phyloP scores from a whole-genome alignment of 2,329 filamentous ascomycete genomes.

The Zymoseptoria crescenta region DNA sequence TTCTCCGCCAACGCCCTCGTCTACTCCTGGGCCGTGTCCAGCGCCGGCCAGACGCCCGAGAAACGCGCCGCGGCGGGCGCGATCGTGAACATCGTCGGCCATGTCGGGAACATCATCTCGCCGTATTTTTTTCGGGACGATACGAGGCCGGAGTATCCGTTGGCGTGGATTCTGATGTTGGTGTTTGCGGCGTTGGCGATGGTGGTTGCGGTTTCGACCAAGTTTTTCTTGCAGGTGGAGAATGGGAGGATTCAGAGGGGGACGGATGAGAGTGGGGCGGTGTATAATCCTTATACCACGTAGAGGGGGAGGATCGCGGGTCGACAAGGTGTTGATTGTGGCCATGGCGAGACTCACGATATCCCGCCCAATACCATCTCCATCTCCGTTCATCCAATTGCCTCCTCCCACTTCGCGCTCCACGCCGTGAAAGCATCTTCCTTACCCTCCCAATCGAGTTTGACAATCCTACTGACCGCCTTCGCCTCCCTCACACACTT shows the following conservation, averaged over 20 bases:
- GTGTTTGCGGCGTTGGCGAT: slow-evolving; percentile 5
- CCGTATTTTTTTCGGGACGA: slow-evolving; percentile 33
- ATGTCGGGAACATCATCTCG: slow-evolving; percentile 35
- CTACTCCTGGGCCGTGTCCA: slow-evolving; percentile 31
- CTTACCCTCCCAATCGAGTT: slow-evolving; percentile 53
- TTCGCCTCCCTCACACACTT: slow-evolving; percentile 55
- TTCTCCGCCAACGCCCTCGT: slow-evolving; percentile 32
- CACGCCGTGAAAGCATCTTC: slow-evolving; percentile 73
- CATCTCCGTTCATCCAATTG: slow-evolving; percentile 12
- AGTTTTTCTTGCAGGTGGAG: slow-evolving; percentile 7
- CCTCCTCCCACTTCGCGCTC: slow-evolving; percentile 51
- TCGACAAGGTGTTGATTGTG: neutral
- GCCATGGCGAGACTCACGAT: neutral
- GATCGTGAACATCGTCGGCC: slow-evolving; percentile 32
- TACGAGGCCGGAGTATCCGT: slow-evolving; percentile 4
- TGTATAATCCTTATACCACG: neutral
- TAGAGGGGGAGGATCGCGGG: neutral
- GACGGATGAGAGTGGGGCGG: neutral
- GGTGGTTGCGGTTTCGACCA: neutral
- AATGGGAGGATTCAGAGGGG: slow-evolving; percentile 7
- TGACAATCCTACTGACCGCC: slow-evolving; percentile 48
- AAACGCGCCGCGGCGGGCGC: slow-evolving; percentile 33
- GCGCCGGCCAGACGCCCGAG: slow-evolving; percentile 32
- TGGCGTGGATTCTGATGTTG: slow-evolving; percentile 10
- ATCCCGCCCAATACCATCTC: neutral